A percentile compares a stretch with the other conserved stretches of the same genome.
phyloP scores from a whole-genome alignment of 495 filamentous ascomycete species.

The Podospora tetraspora region DNA sequence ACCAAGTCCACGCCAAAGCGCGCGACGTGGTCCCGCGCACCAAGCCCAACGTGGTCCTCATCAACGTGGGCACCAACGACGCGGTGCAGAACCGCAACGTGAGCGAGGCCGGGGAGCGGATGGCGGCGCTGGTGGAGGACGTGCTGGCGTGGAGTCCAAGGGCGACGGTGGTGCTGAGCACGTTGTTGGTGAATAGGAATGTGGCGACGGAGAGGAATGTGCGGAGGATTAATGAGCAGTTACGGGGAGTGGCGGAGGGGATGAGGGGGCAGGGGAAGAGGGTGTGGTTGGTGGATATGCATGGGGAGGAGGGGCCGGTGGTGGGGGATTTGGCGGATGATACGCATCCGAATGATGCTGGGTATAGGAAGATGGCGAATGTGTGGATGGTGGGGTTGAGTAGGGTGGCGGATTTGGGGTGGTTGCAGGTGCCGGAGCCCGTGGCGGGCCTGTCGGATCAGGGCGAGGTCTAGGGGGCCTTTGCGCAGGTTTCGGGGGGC shows the following conservation, averaged over 20 bases:
- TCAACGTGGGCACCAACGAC: slow-evolving; percentile 49
- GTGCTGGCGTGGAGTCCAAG: slow-evolving; percentile 37
- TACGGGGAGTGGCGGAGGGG: slow-evolving; percentile 26
- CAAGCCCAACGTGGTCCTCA: slow-evolving; percentile 47
- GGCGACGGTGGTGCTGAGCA: slow-evolving; percentile 46
- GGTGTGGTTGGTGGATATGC: slow-evolving; percentile 49
- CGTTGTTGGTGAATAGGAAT: slow-evolving; percentile 39
- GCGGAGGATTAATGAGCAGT: slow-evolving; percentile 37
- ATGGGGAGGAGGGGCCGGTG: slow-evolving; percentile 22
- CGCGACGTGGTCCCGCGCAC: slow-evolving; percentile 20
- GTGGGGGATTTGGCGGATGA: slow-evolving; percentile 39
- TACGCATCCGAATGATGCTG: slow-evolving; percentile 46
- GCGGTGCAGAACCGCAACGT: slow-evolving; percentile 27
- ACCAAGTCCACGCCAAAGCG: slow-evolving; percentile 38
- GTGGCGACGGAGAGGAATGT: slow-evolving; percentile 25
- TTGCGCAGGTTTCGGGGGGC: background rate
- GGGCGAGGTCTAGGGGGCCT: slow-evolving; percentile 7
- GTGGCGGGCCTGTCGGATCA: slow-evolving; percentile 22
- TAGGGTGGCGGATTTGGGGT: slow-evolving; percentile 23
- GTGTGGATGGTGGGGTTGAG: slow-evolving; percentile 46
- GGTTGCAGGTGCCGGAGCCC: slow-evolving; percentile 21
- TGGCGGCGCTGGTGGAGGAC: slow-evolving; percentile 34
- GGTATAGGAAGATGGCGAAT: slow-evolving; percentile 51
- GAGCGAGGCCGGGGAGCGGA: slow-evolving; percentile 28
- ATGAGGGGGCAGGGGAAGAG: slow-evolving; percentile 27